Base-by-base conservation (phyloP, 116 monocot species). In the Papilionanthe hybrid region DNA sequence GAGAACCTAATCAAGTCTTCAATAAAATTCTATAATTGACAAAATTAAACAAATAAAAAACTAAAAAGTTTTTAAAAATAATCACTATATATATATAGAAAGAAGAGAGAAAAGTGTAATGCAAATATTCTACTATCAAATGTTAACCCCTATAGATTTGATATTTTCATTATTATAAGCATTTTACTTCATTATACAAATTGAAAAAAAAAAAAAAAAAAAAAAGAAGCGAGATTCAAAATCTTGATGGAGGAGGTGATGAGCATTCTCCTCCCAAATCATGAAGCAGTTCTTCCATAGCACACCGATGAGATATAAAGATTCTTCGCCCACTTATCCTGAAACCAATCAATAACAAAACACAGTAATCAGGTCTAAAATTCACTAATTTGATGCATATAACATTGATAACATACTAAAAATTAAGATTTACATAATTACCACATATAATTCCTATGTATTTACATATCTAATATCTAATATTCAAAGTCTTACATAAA, bases 291-390 rank as follows among this genome's bases (percentile, higher is more conserved):
- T 79, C 86, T 81, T 48, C 89, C 89, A 82, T 86, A 86, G 55
- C 84, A 89, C 44, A 89, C 42, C 17, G 89, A 89, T 66, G 84
- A 79, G 32, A 89, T 30, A 41, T 89, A 89, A 1, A 89, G 79
- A 81, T 89, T 89, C 58, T 83, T 89, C 13, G 81, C 80, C 89
- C 89, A 89, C 76, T 89, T 89, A 23, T 89, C 89, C 89, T 89
- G 86, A 30, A 83, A 78, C 27, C 37, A 49, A 47, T 13, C 2
- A 37, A 50, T 74, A 0, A 17, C 25, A 1, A 17, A 47, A 9
- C 25, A 18, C 75, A 73, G 22, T 7, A 25, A 63, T 63, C 23
- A 25, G 63, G 9, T 23, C 3, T 23, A 23, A 4, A 53, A 17
- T 63, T 63, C 63, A 63, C 7, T 63, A 23, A 7, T 22, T 7